Conservation (phyloP, 2,329 filamentous ascomycete species). For the Setomelanomma holmii region DNA sequence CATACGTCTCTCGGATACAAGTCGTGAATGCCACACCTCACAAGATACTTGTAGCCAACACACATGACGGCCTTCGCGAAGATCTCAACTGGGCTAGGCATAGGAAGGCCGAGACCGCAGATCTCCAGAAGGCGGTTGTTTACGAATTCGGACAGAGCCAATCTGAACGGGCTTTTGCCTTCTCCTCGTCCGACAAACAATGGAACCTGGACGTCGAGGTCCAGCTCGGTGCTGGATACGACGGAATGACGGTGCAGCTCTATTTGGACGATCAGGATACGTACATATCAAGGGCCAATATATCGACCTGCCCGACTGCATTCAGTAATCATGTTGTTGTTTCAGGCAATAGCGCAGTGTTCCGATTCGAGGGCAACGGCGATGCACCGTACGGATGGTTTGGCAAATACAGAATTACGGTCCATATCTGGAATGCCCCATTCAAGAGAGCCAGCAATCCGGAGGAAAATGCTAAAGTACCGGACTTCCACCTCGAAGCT, state of each 20-base stretch:
- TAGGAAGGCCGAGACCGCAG: background rate
- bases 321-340: background rate
- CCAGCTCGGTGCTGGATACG: background rate
- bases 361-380: background rate
- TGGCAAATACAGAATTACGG: background rate
- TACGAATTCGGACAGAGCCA: background rate
- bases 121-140: too few species aligned
- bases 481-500: background rate
- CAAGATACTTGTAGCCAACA: background rate
- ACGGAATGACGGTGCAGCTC: background rate
- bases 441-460: background rate
- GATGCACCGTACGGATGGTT: background rate
- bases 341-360: background rate
- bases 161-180: background rate
- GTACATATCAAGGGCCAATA: background rate
- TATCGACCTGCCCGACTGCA: background rate
- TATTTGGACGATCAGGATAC: background rate
- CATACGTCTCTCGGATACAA: background rate
- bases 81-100: background rate
- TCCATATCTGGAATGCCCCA: background rate
- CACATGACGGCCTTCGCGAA: background rate
- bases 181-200: background rate
- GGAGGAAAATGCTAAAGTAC: too few species aligned
- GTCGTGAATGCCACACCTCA: background rate
- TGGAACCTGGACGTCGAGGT: background rate